These are phyloP conservation scores for Geotrichum restrictum DNA, from an alignment of 1,139 yeast genomes.

Conservation along the genomic window DNA sequence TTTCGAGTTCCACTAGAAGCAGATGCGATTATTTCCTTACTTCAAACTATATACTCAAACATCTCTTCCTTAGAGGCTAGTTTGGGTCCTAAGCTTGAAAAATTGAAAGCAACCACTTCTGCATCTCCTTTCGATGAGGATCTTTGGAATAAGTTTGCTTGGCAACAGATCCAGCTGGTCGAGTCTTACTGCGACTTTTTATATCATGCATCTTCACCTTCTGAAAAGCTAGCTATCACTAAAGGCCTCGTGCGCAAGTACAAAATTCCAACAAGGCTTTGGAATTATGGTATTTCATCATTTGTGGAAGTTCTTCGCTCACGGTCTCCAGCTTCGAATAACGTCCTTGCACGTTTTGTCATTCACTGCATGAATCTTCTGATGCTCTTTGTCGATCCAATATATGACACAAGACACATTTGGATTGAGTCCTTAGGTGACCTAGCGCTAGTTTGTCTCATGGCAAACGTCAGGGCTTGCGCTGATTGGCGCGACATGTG, in stretches of 20 bases:
- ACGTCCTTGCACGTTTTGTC: slow-evolving; percentile 30
- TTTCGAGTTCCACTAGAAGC: slow-evolving; percentile 9
- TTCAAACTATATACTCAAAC: slow-evolving; percentile 8
- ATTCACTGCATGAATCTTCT: slow-evolving; percentile 32
- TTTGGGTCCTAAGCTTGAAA: background rate
- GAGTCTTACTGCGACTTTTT: slow-evolving; percentile 17
- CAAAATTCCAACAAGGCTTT: slow-evolving; percentile 34
- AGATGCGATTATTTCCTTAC: slow-evolving; percentile 1
- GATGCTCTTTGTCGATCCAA: slow-evolving; percentile 34
- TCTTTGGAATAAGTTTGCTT: slow-evolving; percentile 17
- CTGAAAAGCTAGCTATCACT: background rate
- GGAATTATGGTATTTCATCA: slow-evolving; percentile 36
- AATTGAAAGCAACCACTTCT: background rate
- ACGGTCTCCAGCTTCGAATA: slow-evolving; percentile 30
- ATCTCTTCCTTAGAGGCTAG: slow-evolving; percentile 11
- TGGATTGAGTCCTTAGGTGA: slow-evolving; percentile 40
- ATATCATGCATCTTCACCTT: slow-evolving; percentile 13
- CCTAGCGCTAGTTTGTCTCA: slow-evolving; percentile 34
- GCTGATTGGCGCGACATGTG: slow-evolving; percentile 35
- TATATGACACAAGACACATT: slow-evolving; percentile 32
- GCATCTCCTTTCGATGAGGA: slow-evolving; percentile 8
- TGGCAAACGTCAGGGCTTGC: slow-evolving; percentile 24
- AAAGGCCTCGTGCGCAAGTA: slow-evolving; percentile 31
- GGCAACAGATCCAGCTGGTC: slow-evolving; percentile 14
- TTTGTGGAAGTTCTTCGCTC: slow-evolving; percentile 32